Base-by-base conservation (phyloP, 805 yeast species). In the Debaryomyces castellii region DNA sequence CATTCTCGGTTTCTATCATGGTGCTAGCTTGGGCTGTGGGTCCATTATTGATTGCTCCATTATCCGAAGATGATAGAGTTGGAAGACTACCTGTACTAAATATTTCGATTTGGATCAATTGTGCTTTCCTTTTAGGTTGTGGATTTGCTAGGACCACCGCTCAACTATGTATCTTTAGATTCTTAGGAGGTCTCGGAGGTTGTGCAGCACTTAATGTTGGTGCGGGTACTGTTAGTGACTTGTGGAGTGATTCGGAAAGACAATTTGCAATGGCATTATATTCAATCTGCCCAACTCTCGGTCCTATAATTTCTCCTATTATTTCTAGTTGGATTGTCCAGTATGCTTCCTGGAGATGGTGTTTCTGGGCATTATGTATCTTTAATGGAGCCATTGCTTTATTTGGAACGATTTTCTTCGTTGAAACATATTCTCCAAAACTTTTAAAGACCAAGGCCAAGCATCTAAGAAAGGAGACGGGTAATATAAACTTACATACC, bases 11-110 rank as follows among this genome's bases (percentile, higher is more conserved):
- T 3, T 77, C 87, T 0, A 74, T 85, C 28, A 83, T 81, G 69
- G 75, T 85, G n/a, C 70, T 83, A 52, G 88, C 89, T 1, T 74
- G 87, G 74, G 89, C 87, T 0, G 49, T 80, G 18, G 85, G 85
- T 12, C 89, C 90, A 1, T 62, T 85, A 41, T 55, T 85, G 25
- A 67, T 83, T 46, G 85, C 88, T 1, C 90, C 91, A 2, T 54
- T 86, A 9, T 78, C 86, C 38, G 92, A 86, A 56, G 69, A 82
- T 48, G 74, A 69, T 43, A 55, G 48, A 4, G 75, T 77, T 50
- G 92, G 91, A 2, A 65, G 91, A 35, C 69, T 74, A 47, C 59
- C 73, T 3, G 85, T 87, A 3, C 74, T 83, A 46, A 74, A 78
- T 45, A 49, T 63, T 10, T 74, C 84, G 10, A 73, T 80, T 24